phyloP scores from a whole-genome alignment of 1,284 basidiomycete genomes.

The Meripilus lineatus region DNA sequence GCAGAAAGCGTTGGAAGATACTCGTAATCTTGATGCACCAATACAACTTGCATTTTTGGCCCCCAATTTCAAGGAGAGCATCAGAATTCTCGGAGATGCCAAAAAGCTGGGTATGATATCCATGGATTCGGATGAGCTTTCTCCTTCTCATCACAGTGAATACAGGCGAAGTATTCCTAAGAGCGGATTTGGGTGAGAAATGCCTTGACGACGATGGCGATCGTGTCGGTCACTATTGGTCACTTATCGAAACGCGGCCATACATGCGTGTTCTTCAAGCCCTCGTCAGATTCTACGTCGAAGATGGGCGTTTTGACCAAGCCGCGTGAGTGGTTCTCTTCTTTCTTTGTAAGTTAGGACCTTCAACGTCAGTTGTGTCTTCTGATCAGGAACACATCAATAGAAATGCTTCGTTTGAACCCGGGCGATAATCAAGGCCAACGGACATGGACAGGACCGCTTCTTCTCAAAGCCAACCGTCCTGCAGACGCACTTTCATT shows the following conservation, averaged over 20 bases:
- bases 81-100: slow-evolving; percentile 19
- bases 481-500: slow-evolving; percentile 29
- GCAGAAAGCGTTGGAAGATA: slow-evolving; percentile 24
- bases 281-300: slow-evolving; percentile 30
- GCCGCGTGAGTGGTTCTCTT: slow-evolving; percentile 29
- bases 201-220: slow-evolving; percentile 35
- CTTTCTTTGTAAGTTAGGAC: background rate
- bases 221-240: slow-evolving; percentile 33
- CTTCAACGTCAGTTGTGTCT: background rate
- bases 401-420: slow-evolving; percentile 35
- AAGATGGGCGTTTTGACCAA: slow-evolving; percentile 27
- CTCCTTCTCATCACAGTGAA: background rate
- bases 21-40: slow-evolving; percentile 24
- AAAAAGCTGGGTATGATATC: background rate
- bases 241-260: slow-evolving; percentile 34
- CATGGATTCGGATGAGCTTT: background rate
- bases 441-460: slow-evolving; percentile 27
- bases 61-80: slow-evolving; percentile 16
- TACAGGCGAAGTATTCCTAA: background rate
- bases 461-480: slow-evolving; percentile 25
- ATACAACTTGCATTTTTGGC: slow-evolving; percentile 24
- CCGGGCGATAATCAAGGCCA: slow-evolving; percentile 31
- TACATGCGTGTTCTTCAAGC: slow-evolving; percentile 41
- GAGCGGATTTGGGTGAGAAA: slow-evolving; percentile 22
- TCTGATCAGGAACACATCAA: slow-evolving; percentile 27